A percentile compares a stretch with the other conserved stretches of the same genome.
Conservation (phyloP, 2,329 filamentous ascomycete genomes). For the Clarireedia hainanense region DNA sequence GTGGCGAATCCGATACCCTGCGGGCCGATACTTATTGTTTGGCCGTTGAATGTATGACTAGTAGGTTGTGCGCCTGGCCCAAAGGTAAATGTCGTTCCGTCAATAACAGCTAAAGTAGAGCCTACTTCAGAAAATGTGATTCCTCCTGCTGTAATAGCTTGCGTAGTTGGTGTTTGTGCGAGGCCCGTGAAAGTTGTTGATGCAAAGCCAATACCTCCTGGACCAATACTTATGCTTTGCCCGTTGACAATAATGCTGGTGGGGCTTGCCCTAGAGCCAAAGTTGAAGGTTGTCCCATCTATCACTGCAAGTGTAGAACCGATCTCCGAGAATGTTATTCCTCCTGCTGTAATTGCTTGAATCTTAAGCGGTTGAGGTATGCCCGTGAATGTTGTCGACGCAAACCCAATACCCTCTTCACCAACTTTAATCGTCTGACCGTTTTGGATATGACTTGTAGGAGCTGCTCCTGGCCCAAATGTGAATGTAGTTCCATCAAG, state of each 20-base stretch:
- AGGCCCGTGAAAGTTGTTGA: slow-evolving; percentile 19
- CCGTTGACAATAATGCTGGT: slow-evolving; percentile 18
- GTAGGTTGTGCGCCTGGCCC: slow-evolving; percentile 36
- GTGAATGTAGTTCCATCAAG: slow-evolving; percentile 44
- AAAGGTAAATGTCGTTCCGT: slow-evolving; percentile 43
- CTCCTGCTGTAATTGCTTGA: slow-evolving; percentile 18
- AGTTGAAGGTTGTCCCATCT: slow-evolving; percentile 22
- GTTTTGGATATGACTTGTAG: slow-evolving; percentile 39
- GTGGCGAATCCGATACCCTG: background rate
- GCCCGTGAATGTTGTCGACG: slow-evolving; percentile 12
- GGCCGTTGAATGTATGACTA: slow-evolving; percentile 40
- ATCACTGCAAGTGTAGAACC: slow-evolving; percentile 18
- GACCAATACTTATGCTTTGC: slow-evolving; percentile 23
- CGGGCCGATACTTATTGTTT: slow-evolving; percentile 45
- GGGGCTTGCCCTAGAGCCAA: slow-evolving; percentile 14
- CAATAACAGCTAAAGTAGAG: slow-evolving; percentile 36
- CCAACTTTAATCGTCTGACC: slow-evolving; percentile 45
- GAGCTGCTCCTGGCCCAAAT: slow-evolving; percentile 37
- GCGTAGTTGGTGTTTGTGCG: background rate
- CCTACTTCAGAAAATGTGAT: slow-evolving; percentile 24
- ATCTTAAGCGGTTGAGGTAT: slow-evolving; percentile 17
- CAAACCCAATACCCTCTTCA: slow-evolving; percentile 36
- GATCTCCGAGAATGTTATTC: slow-evolving; percentile 21
- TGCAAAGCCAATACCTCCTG: slow-evolving; percentile 22
- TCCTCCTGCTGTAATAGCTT: slow-evolving; percentile 15